These are phyloP conservation scores for Syzygium grande DNA, from an alignment of 345 rosid genomes.

Conservation along the genomic window DNA sequence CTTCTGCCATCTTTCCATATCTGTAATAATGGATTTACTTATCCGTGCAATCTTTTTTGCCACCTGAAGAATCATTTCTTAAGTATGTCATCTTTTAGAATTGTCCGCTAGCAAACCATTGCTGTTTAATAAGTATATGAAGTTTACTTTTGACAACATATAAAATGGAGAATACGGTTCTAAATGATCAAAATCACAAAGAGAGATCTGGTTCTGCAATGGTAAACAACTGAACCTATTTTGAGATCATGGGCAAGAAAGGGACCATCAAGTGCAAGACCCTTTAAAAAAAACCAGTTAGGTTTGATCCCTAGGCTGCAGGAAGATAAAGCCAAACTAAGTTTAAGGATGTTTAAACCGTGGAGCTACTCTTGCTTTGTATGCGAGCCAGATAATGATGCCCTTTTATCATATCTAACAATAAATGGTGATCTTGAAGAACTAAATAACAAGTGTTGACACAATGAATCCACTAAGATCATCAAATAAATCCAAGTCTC, in stretches of 20 bases:
- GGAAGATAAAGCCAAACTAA: not conserved
- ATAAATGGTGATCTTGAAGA: not conserved
- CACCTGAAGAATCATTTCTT: constrained; percentile 36
- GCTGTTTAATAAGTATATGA: not conserved
- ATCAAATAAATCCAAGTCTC: not conserved
- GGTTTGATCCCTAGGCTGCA: not conserved
- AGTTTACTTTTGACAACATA: not conserved
- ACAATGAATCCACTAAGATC: not conserved
- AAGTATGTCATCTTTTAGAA: not conserved
- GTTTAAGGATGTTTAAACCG: not conserved
- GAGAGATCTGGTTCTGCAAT: not conserved
- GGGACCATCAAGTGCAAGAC: not conserved
- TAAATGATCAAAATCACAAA: not conserved
- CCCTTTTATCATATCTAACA: not conserved
- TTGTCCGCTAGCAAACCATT: not conserved
- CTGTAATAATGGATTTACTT: constrained; percentile 79
- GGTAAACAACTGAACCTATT: not conserved
- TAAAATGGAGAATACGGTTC: not conserved
- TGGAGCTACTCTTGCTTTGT: not conserved
- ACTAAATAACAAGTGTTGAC: not conserved
- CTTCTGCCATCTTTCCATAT: constrained; percentile 97
- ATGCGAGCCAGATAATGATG: not conserved
- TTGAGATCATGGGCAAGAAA: not conserved
- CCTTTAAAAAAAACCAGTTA: not conserved
- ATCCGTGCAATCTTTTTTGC: constrained; percentile 86